Evolutionary conservation across 148 eudicot genomes (phyloP).

Genomic region (Euryodendron excelsum): DNA sequence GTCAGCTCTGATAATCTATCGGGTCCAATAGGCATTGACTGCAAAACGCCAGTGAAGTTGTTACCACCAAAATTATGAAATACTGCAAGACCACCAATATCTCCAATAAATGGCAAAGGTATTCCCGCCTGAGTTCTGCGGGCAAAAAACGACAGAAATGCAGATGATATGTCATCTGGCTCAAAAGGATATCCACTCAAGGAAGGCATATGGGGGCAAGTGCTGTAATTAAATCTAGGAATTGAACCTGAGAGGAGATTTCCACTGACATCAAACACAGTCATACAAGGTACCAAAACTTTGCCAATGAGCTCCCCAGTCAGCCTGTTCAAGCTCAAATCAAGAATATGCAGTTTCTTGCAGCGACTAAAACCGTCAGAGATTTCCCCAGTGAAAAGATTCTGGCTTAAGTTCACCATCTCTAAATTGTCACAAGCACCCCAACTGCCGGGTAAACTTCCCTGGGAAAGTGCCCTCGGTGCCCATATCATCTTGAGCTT

Average conservation of each 20-base stretch:
- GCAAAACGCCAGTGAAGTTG: slow-evolving; percentile 40
- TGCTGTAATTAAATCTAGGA: slow-evolving; percentile 32
- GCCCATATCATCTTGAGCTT: slow-evolving; percentile 49
- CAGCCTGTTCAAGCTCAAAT: slow-evolving; percentile 45
- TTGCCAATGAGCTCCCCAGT: slow-evolving; percentile 35
- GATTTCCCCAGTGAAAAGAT: slow-evolving; percentile 38
- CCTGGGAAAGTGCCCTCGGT: slow-evolving; percentile 39
- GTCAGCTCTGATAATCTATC: slow-evolving; percentile 24
- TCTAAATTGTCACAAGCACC: slow-evolving; percentile 43
- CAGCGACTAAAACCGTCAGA: slow-evolving; percentile 33
- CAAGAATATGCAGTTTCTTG: slow-evolving; percentile 43
- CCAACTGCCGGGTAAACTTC: slow-evolving; percentile 39
- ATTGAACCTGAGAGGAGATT: slow-evolving; percentile 42
- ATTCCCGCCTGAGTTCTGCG: slow-evolving; percentile 13
- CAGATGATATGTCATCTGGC: slow-evolving; percentile 27
- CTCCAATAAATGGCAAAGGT: slow-evolving; percentile 17
- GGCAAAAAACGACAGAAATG: slow-evolving; percentile 33
- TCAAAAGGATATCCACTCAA: slow-evolving; percentile 1
- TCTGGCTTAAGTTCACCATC: slow-evolving; percentile 46
- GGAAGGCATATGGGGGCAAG: slow-evolving; percentile 27
- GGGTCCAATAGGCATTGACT: slow-evolving; percentile 34
- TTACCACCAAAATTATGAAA: slow-evolving; percentile 47
- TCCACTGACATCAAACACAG: slow-evolving; percentile 48
- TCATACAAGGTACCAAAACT: slow-evolving; percentile 41
- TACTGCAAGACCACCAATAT: slow-evolving; percentile 18